These are phyloP conservation scores for Beta corolliflora DNA, from an alignment of 179 eudicot species.

Conservation along the genomic window DNA sequence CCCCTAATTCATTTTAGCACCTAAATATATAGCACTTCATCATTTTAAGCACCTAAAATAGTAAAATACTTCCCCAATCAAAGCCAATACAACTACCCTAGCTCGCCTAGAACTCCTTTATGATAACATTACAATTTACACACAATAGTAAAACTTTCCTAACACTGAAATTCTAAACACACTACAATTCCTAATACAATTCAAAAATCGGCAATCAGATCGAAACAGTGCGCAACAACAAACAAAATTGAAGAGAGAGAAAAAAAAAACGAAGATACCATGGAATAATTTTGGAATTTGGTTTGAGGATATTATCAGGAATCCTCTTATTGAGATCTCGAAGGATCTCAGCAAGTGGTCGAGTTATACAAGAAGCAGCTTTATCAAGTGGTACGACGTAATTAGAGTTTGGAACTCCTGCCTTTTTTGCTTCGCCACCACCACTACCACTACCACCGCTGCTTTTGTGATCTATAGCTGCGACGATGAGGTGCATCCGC, in stretches of 20 bases:
- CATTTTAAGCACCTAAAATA: too few relatives aligned
- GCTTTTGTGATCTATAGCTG: constrained; percentile 41
- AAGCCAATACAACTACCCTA: too few relatives aligned
- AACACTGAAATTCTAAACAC: too few relatives aligned
- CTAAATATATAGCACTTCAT: too few relatives aligned
- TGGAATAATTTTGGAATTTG: constrained; percentile 57
- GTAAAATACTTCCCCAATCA: too few relatives aligned
- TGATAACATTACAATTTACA: too few relatives aligned
- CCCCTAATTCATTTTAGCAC: too few relatives aligned
- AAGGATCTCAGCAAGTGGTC: constrained; percentile 85
- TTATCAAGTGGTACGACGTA: constrained; percentile 86
- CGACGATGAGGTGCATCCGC: constrained; percentile 17
- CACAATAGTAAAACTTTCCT: too few relatives aligned
- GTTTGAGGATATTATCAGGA: constrained; percentile 68
- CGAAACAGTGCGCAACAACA: neutral
- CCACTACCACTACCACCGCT: constrained; percentile 24
- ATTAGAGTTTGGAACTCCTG: constrained; percentile 60
- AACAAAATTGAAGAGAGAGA: neutral
- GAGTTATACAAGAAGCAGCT: constrained; percentile 68
- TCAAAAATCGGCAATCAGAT: neutral
- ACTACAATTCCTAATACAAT: too few relatives aligned
- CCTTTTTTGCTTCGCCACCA: constrained; percentile 28
- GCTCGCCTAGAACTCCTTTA: too few relatives aligned
- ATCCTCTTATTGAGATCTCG: constrained; percentile 89
- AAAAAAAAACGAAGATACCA: constrained; percentile 43